Percentiles rank a stretch among this genome's conserved stretches.
These are phyloP conservation scores for Eleusine coracana DNA, from an alignment of 176 grass and related monocot species.

Conservation along the genomic window DNA sequence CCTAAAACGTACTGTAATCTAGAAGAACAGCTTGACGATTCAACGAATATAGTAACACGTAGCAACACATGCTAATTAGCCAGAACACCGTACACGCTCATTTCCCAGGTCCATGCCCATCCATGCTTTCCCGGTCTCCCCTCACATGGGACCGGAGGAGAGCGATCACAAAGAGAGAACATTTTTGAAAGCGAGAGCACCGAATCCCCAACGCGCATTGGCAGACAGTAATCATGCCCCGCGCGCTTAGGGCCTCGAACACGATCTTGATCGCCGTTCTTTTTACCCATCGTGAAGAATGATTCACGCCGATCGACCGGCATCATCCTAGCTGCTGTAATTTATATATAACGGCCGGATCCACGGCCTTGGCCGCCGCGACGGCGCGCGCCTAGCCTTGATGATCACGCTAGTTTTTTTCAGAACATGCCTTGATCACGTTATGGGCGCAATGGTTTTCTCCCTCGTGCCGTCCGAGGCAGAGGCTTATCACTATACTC, in stretches of 20 bases:
- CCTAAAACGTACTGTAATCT: no score
- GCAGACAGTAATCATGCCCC: slow-evolving; percentile 44
- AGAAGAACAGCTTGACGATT: no score
- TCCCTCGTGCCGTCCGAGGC: slow-evolving; percentile 45
- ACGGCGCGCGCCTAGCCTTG: background rate
- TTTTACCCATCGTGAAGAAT: slow-evolving; percentile 28
- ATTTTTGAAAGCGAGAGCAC: background rate
- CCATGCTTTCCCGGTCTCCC: no score
- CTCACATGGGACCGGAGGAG: no score
- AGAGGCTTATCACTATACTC: background rate
- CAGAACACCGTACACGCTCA: no score
- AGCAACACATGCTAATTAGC: no score
- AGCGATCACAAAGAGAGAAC: background rate
- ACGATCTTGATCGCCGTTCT: slow-evolving; percentile 49
- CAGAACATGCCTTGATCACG: slow-evolving; percentile 16
- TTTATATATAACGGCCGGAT: slow-evolving; percentile 28
- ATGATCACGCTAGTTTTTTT: background rate
- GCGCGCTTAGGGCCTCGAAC: background rate
- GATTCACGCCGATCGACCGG: background rate
- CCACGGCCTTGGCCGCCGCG: slow-evolving; percentile 34
- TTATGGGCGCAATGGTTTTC: slow-evolving; percentile 39
- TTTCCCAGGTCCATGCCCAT: no score
- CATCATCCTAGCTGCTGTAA: background rate
- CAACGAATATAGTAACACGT: no score
- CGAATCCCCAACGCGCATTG: slow-evolving; percentile 41